These are phyloP conservation scores for Cladosporium oxysporum DNA, from an alignment of 2,329 filamentous ascomycete species.

Conservation along the genomic window DNA sequence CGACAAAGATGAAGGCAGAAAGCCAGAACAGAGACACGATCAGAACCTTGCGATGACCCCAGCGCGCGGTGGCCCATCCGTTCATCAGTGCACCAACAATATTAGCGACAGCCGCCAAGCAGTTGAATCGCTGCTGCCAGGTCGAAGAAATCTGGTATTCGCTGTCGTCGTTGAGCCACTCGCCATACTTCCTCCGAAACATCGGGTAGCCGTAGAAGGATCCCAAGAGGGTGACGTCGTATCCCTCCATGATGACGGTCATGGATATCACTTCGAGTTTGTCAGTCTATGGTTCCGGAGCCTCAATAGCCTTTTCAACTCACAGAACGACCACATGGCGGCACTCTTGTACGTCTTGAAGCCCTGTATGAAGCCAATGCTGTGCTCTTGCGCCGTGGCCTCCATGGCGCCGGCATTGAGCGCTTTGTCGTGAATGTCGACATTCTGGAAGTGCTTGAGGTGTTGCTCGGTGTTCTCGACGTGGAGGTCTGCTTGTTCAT, in stretches of 20 bases:
- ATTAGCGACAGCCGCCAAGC: conserved; percentile 50
- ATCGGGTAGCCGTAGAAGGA: conserved; percentile 38
- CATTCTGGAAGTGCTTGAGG: conserved; percentile 18
- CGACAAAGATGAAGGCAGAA: conserved; percentile 54
- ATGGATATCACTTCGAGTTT: conserved; percentile 31
- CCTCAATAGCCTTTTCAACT: neutral
- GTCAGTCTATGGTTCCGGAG: neutral
- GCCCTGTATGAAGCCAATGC: conserved; percentile 66
- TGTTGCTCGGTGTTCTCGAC: conserved; percentile 7
- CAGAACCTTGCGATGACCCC: conserved; percentile 16
- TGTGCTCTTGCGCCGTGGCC: conserved; percentile 52
- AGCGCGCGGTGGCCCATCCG: conserved; percentile 15
- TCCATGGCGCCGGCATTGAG: conserved; percentile 37
- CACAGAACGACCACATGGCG: conserved; percentile 66
- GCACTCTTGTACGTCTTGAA: conserved; percentile 84
- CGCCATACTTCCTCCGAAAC: conserved; percentile 43
- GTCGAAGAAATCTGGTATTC: conserved; percentile 53
- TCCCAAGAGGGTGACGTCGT: conserved; percentile 38
- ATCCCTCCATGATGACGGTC: conserved; percentile 45
- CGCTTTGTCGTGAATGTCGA: conserved; percentile 17
- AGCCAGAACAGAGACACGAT: conserved; percentile 12
- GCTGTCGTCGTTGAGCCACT: conserved; percentile 9
- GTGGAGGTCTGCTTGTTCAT: conserved; percentile 1
- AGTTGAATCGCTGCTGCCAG: conserved; percentile 60
- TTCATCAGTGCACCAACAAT: conserved; percentile 17